Base-by-base conservation (phyloP, 352 stramenopile genomes). In the Phytophthora fragariae region DNA sequence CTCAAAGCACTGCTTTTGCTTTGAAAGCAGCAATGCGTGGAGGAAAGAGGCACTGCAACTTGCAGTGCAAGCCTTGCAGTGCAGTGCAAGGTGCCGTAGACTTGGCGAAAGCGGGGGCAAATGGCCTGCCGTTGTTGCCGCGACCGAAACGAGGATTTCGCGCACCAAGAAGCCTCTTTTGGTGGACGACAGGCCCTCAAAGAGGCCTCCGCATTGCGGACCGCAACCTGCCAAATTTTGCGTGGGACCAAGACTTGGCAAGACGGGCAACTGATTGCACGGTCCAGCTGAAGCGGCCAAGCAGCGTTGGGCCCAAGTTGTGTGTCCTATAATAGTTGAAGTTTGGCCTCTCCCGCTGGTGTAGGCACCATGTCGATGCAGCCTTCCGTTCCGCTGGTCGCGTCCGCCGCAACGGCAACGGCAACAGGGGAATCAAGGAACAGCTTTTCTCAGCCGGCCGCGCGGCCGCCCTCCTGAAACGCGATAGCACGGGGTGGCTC, bases 141-240 rank as follows among this genome's bases (percentile, higher is more conserved):
- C 39, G 3, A 17, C n/a, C 56, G 61, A 61, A 75, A 50, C 69
- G 68, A 74, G 61, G 8, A 41, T 46, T 49, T 46, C 58, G 65
- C 59, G 61, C 66, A 68, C 41, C 66, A 78, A 78, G 59, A 54
- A 6, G 9, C 47, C 47, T 54, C 47, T 54, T 54, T 65, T 74
- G 61, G 61, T 70, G 60, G 33, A 74, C 60, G 54, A 57, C 14
- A 61, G 7, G 46, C 11, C 58, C 50, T 61, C 64, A 65, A 57
- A 60, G 24, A n/a, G 44, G 17, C 41, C 24, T 41, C 35, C 1
- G 35, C 35, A 11, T 8, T 8, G 35, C 24, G 24, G 24, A 27
- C 24, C 24, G 24, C 24, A 27, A 27, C 24, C 24, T 27, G 35
- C 10, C 35, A 14, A 41, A 41, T 41, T 41, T 15, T 4, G 35